These are phyloP conservation scores for Ophiosphaerella herpotricha DNA, from an alignment of 2,329 filamentous ascomycete genomes.

Conservation along the genomic window DNA sequence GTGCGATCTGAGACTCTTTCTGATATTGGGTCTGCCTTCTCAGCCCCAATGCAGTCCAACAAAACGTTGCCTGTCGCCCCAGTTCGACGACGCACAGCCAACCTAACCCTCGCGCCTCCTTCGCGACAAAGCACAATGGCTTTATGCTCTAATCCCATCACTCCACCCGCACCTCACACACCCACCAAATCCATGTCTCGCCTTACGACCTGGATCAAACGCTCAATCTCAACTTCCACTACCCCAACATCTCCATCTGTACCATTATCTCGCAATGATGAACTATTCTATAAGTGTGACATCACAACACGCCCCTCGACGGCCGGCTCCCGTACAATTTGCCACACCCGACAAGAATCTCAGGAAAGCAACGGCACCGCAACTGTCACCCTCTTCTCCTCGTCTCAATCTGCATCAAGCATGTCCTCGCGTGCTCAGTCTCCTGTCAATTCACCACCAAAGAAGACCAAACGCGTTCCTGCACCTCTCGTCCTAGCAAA, in stretches of 20 bases:
- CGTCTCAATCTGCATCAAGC: conserved; percentile 6
- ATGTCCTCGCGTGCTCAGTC: conserved; percentile 18
- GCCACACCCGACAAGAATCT: conserved; percentile 37
- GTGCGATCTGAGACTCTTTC: conserved; percentile 54
- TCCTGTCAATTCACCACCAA: conserved; percentile 7
- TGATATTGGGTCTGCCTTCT: conserved; percentile 55
- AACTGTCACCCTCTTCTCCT: conserved; percentile 37
- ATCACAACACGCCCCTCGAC: conserved; percentile 26
- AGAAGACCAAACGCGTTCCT: conserved; percentile 33
- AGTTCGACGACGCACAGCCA: conserved; percentile 19
- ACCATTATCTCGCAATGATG: conserved; percentile 11
- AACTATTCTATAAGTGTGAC: conserved; percentile 40
- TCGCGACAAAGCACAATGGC: conserved; percentile 23
- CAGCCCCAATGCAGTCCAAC: conserved; percentile 42
- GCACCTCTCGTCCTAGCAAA: conserved; percentile 30
- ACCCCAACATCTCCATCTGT: conserved; percentile 21
- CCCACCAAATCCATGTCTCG: conserved; percentile 41
- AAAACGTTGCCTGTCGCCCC: conserved; percentile 10
- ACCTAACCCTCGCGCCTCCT: conserved; percentile 32
- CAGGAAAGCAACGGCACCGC: conserved; percentile 34
- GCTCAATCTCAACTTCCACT: conserved; percentile 30
- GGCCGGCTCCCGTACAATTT: conserved; percentile 21
- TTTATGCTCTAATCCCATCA: conserved; percentile 43
- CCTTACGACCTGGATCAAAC: conserved; percentile 43
- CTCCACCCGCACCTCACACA: conserved; percentile 37